Evolutionary conservation across 202 grass and related monocot species (phyloP).

Genomic region (Setaria italica): DNA sequence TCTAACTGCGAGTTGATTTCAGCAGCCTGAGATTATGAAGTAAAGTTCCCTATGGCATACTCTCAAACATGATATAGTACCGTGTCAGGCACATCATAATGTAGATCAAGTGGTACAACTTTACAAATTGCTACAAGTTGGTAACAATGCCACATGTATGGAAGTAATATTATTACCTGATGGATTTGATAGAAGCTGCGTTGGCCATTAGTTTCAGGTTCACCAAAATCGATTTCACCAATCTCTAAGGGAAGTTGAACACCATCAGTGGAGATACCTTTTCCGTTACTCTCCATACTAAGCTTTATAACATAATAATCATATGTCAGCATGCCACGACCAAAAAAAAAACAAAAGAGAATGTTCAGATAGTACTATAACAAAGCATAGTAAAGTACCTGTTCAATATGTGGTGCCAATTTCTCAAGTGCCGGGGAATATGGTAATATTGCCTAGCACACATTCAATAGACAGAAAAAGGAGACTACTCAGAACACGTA

Average conservation of each 20-base stretch:
- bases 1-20: slow-evolving; percentile 26
- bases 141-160: background rate
- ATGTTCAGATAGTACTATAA: slow-evolving; percentile 12
- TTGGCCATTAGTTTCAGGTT: slow-evolving; percentile 99
- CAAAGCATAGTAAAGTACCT: slow-evolving; percentile 64
- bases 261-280: slow-evolving; percentile 93
- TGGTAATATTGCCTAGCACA: slow-evolving; percentile 86
- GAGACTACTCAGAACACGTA: slow-evolving; percentile 1
- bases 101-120: background rate
- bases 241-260: slow-evolving; percentile 68
- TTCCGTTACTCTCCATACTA: slow-evolving; percentile 99
- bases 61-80: slow-evolving; percentile 16
- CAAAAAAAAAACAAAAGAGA: slow-evolving; percentile 29
- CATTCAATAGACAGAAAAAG: slow-evolving; percentile 9
- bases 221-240: slow-evolving; percentile 99
- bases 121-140: slow-evolving; percentile 25
- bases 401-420: slow-evolving; percentile 94
- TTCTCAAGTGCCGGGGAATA: slow-evolving; percentile 98
- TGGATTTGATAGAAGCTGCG: slow-evolving; percentile 99
- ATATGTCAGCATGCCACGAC: slow-evolving; percentile 22
- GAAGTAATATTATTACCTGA: slow-evolving; percentile 66
- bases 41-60: background rate
- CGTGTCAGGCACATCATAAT: background rate
- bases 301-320: slow-evolving; percentile 67
- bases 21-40: slow-evolving; percentile 14